Percentiles rank a stretch among this genome's conserved stretches.
These are phyloP conservation scores for Fusarium falciforme DNA, from an alignment of 2,329 filamentous ascomycete genomes.

Conservation along the genomic window DNA sequence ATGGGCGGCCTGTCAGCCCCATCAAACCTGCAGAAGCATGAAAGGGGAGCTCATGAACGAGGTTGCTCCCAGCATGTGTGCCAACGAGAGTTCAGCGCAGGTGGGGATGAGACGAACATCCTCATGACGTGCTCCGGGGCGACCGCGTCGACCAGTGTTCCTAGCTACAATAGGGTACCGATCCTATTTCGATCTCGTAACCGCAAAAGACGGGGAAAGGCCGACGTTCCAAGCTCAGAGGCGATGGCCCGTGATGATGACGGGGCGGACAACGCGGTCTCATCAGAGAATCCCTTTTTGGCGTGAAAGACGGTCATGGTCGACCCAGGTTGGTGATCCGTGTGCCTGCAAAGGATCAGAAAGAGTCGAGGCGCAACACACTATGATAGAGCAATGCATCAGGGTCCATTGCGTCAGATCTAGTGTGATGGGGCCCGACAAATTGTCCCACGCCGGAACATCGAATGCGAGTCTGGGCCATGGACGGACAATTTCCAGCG, in stretches of 20 bases:
- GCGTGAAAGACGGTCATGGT: slow-evolving; percentile 1
- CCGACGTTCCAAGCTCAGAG: slow-evolving; percentile 25
- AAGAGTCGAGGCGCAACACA: slow-evolving; percentile 12
- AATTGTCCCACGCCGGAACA: slow-evolving; percentile 25
- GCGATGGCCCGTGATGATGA: slow-evolving; percentile 33
- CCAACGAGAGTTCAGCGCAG: slow-evolving; percentile 7
- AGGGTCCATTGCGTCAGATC: slow-evolving; percentile 39
- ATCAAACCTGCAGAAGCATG: slow-evolving; percentile 19
- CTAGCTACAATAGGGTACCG: neutral
- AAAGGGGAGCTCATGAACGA: slow-evolving; percentile 10
- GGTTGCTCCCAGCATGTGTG: slow-evolving; percentile 17
- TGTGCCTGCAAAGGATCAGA: slow-evolving; percentile 6
- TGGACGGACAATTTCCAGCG: slow-evolving; percentile 2
- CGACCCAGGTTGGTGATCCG: slow-evolving; percentile 11
- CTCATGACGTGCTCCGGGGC: slow-evolving; percentile 25
- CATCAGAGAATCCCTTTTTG: neutral
- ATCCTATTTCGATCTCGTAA: slow-evolving; percentile 40
- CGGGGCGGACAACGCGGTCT: slow-evolving; percentile 7
- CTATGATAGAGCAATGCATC: slow-evolving; percentile 38
- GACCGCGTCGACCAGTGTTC: neutral
- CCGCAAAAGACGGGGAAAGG: slow-evolving; percentile 15
- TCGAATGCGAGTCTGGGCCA: slow-evolving; percentile 2
- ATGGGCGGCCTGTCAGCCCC: slow-evolving; percentile 19
- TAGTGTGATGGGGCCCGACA: slow-evolving; percentile 4
- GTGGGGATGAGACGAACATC: slow-evolving; percentile 25